These are phyloP conservation scores for Linnemannia hyalina DNA, from an alignment of 192 early-diverging fungal species.

Conservation along the genomic window DNA sequence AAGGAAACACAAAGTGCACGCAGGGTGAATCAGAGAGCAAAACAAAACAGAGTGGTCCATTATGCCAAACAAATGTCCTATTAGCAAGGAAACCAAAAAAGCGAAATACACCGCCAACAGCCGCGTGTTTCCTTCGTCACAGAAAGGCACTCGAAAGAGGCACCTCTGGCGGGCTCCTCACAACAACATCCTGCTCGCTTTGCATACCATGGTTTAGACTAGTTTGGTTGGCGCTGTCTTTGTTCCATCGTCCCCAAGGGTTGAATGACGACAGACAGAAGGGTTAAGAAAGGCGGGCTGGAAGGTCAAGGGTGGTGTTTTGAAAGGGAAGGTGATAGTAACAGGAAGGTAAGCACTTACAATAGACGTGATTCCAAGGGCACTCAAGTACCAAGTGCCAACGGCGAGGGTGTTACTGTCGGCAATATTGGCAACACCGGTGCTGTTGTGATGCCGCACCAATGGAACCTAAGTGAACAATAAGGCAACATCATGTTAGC, in stretches of 20 bases:
- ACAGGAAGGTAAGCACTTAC: constrained; percentile 18
- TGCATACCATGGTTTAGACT: constrained; percentile 1
- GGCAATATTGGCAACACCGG: constrained; percentile 41
- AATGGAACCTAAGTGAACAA: constrained; percentile 34
- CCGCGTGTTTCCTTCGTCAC: background rate
- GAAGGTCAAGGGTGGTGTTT: no score
- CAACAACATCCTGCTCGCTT: background rate
- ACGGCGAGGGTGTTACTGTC: constrained; percentile 53
- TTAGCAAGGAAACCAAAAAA: background rate
- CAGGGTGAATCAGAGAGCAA: constrained; percentile 6
- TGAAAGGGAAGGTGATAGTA: background rate
- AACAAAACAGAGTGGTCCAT: background rate
- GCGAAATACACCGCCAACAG: background rate
- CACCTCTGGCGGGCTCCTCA: background rate
- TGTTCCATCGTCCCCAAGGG: constrained; percentile 17
- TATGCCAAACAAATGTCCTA: background rate
- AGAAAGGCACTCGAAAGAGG: background rate
- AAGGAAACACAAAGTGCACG: background rate
- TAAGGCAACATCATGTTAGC: background rate
- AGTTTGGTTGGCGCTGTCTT: constrained; percentile 7
- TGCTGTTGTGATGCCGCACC: constrained; percentile 47
- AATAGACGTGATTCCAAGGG: constrained; percentile 33
- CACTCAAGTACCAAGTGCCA: constrained; percentile 47
- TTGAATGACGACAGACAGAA: background rate
- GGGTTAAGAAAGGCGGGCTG: background rate